Evolutionary conservation across 345 rosid genomes (phyloP), one percentile per base, ranked within the genome.

Genomic region (Populus tremula): DNA sequence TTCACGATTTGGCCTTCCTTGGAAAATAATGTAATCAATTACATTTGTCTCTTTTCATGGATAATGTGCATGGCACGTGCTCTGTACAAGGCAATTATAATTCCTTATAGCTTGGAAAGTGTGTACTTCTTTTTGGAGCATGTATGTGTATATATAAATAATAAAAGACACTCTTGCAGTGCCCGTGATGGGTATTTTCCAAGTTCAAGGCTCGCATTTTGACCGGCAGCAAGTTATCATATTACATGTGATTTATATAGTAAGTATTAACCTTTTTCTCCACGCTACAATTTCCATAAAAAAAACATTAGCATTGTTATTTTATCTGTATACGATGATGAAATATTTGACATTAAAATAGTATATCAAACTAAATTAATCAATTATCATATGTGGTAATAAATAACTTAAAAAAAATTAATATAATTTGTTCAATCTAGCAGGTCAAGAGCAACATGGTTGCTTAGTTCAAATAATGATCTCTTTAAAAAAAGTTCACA

Each of bases 31-130:
- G 67, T 1, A 80, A 71, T 74, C 78, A 29, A 77, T 63, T 39
- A 17, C 71, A 45, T 69, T 78, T 79, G 76, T 76, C 81, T 71
- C 67, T 72, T 50, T 68, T 68, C 77, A 71, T 69, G 71, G 76
- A 74, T 49, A 77, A 39, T 65, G 82, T 81, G 81, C 88, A 78
- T 31, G 66, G 77, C 82, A 75, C 73, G 70, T 82, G 84, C 78
- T 69, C 78, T 65, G 75, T 47, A 78, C 78, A 76, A 18, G 20
- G 54, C 69, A 78, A 27, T 62, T 65, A 66, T 72, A 71, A 49
- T 67, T 69, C 69, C 61, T 76, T 69, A 25, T 70, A 39, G 14
- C 76, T 70, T n/a, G 49, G 68, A 69, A 67, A 59, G 47, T 31
- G 77, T 61, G 63, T n/a, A 0, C 21, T 27, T n/a, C 31, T 56